Base-by-base conservation (phyloP, 345 rosid genomes). In the Jatropha curcas region DNA sequence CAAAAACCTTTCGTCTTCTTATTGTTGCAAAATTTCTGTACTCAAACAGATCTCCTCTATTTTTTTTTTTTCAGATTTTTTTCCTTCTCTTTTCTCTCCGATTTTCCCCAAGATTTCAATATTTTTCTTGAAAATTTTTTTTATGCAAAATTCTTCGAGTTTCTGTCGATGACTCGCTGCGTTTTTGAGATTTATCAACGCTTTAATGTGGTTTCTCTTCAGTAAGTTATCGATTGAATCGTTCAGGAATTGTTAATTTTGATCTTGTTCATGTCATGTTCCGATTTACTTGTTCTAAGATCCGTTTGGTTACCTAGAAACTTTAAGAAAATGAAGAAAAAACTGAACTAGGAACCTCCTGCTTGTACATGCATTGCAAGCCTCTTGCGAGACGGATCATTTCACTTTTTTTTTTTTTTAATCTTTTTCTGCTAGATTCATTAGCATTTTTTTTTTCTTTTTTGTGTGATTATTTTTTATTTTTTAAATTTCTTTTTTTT, bases 221-320 rank as follows among this genome's bases (percentile, higher is more conserved):
- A 10, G 19, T 57, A 65, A 52, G 72, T 75, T 66, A 53, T 53
- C 55, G 60, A 45, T 70, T 37, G 37, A 62, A 69, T 48, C 34
- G 48, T 17, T 55, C 52, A 52, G 19, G 55, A 41, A 3, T 37
- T 22, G 25, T 73, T 0, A 50, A 39, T 73, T 52, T 58, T 68
- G 28, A 1, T 37, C 7, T 30, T 55, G 58, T 56, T 39, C 35
- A 10, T 8, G 5, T 28, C 14, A 2, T 9, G 25, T 64, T 41
- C 50, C 24, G 28, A 17, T 7, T 51, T 41, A 30, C 22, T 61
- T 45, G 37, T 5, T 41, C 30, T 61, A 58, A 30, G 46, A 68
- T 69, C 76, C 48, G 64, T 65, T 73, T 76, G 76, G 76, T 57
- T 71, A 58, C 74, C 5, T 68, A 63, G 77, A 71, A 78, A 59